Base-by-base conservation (phyloP, 2,329 filamentous ascomycete species). In the Chrysoporthe austroafricana region DNA sequence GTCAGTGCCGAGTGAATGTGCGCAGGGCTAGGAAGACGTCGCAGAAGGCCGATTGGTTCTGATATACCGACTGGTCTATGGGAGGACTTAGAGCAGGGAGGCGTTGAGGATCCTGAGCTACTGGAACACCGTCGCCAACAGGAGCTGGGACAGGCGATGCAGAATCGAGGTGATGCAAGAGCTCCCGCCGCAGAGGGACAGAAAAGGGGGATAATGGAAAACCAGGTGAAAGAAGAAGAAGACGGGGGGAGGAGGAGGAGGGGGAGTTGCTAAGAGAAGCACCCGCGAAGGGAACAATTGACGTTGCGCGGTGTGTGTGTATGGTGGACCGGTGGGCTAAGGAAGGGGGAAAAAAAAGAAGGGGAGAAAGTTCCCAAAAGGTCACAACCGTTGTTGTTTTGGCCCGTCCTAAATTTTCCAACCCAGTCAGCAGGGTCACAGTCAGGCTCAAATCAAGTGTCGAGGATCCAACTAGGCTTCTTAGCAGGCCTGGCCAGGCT, bases 261-360 rank as follows among this genome's bases (percentile, higher is more conserved):
- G 36, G 58, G 42, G 64, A 63, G 26, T 57, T 61, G 65, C 57
- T 67, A 52, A 44, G 42, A 65, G 59, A 56, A 62, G 64, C 68
- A 69, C 68, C 64, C 65, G 68, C 65, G 62, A 61, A 60, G 68
- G 67, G 65, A 69, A 67, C 18, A 69, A 67, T 69, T 69, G 68
- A 58, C 68, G 66, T 58, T 36, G 50, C 67, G 68, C 63, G 58
- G 67, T 54, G 67, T 61, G 65, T 64, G 68, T 64, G 62, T 63
- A 57, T 62, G 50, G 60, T 66, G 68, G 67, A 64, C 64, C 64
- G 54, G 59, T 69, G 68, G 68, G 62, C 62, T 65, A 52, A 43
- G 13, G 26, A 34, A 32, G 63, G n/a, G 43, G 46, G 39, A 66
- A 57, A 54, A 57, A 62, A 26, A 62, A 26, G 43, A 46, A 58